Evolutionary conservation across 2,329 filamentous ascomycete genomes (phyloP).

Genomic region (Knufia petricola): DNA sequence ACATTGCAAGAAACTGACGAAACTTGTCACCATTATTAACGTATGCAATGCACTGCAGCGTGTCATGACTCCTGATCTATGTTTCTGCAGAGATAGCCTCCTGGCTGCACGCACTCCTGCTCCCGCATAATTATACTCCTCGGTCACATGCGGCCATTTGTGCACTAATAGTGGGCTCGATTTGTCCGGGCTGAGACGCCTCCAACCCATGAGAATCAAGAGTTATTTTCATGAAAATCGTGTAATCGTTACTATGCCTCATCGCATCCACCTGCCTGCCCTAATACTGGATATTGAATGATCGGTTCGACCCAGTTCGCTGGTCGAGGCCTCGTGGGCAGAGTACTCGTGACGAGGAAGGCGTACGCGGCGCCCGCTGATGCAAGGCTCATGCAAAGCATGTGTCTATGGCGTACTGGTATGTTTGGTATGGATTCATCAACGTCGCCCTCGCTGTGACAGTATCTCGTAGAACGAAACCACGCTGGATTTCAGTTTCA

Average conservation of each 20-base stretch:
- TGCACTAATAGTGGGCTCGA: background rate
- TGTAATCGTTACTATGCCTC: conserved; percentile 1
- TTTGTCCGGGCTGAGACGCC: background rate
- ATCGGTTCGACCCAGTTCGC: background rate
- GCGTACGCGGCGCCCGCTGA: background rate
- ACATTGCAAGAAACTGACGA: background rate
- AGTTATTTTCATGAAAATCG: conserved; percentile 5
- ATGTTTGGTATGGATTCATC: conserved; percentile 13
- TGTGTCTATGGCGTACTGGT: conserved; percentile 18
- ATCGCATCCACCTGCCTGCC: background rate
- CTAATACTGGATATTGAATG: background rate
- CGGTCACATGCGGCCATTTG: background rate
- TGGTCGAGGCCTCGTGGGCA: background rate
- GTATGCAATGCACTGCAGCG: background rate
- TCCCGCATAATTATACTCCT: background rate
- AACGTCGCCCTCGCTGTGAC: conserved; percentile 12
- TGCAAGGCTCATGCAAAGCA: conserved; percentile 11
- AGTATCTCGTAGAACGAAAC: conserved; percentile 42
- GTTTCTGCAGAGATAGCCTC: conserved; percentile 6
- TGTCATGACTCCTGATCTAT: conserved; percentile 4
- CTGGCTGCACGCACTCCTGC: background rate
- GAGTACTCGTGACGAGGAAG: background rate
- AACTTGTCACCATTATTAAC: background rate
- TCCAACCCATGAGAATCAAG: background rate
- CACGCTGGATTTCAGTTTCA: conserved; percentile 58